These are phyloP conservation scores for Areca catechu DNA, from an alignment of 176 grass and related monocot genomes.

Conservation along the genomic window DNA sequence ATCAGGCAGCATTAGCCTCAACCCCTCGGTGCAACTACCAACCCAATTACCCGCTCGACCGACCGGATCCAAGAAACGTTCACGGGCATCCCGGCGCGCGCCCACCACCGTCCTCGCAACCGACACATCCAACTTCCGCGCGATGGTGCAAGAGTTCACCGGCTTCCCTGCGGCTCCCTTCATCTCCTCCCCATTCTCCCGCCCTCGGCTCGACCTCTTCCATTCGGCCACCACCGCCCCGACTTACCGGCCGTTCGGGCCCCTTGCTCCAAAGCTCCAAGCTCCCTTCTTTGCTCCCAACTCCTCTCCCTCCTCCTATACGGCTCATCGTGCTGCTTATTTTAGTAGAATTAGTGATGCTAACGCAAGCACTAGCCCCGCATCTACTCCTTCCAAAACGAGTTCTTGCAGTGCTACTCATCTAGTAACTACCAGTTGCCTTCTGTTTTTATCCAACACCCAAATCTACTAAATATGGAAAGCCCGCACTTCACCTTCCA, in stretches of 20 bases:
- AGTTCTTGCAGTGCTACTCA: slow-evolving; percentile 2
- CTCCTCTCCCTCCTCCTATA: slow-evolving; percentile 5
- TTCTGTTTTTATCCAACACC: not conserved
- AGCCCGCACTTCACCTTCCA: slow-evolving; percentile 22
- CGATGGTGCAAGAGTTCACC: slow-evolving; percentile 98
- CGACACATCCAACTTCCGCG: slow-evolving; percentile 76
- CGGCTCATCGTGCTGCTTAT: slow-evolving; percentile 28
- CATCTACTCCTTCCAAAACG: not conserved
- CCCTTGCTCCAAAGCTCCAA: slow-evolving; percentile 22
- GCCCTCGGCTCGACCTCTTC: slow-evolving; percentile 42
- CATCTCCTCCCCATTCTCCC: slow-evolving; percentile 20
- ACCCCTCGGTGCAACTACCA: slow-evolving; percentile 1
- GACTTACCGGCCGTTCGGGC: slow-evolving; percentile 22
- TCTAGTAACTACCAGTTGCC: not conserved
- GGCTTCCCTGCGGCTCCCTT: slow-evolving; percentile 77
- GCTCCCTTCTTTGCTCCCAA: not conserved
- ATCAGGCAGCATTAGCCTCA: slow-evolving; percentile 6
- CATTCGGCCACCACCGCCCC: slow-evolving; percentile 2
- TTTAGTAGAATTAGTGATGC: slow-evolving; percentile 12
- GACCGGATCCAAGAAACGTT: slow-evolving; percentile 49
- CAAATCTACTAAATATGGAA: slow-evolving; percentile 20
- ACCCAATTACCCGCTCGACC: not conserved
- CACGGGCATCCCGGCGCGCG: slow-evolving; percentile 60
- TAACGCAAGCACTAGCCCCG: not conserved
- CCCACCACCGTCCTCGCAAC: slow-evolving; percentile 88